Base-by-base conservation (phyloP, 306 rosid genomes). In the Castanospermum australe region DNA sequence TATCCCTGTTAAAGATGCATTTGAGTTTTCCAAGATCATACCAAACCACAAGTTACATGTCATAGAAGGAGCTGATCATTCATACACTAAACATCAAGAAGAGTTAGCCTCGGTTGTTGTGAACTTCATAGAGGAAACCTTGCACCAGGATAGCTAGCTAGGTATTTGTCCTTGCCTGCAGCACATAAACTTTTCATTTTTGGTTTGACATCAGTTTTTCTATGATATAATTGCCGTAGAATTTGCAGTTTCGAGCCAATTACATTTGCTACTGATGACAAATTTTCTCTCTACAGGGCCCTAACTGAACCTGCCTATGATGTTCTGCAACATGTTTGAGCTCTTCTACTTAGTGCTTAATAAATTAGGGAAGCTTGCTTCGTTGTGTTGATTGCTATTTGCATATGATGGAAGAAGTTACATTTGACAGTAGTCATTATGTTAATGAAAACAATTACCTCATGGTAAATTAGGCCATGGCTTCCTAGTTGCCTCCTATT, bases 41-140 rank as follows among this genome's bases (percentile, higher is more conserved):
- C 93, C 94, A 13, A 88, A 92, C 72, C 98, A 92, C 90, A 84
- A 86, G 81, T 63, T 92, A 78, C 92, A 54, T 50, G 72, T 84
- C 50, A 62, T 92, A 28, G 90, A 82, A 86, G 94, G 93, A 71
- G 97, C 93, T 47, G 76, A 89, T 81, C 97, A 92, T 84, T 2
- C 80, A 14, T 92, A 77, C 92, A 84, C 88, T 52, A 7, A 78
- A 5, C 90, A 89, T 76, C 93, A 86, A 85, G 79, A 82, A 17
- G 91, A 89, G 63, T 66, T 94, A 44, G 85, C 86, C 65, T 83
- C 90, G 1, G 52, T 70, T 39, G 94, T 88, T 24, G 72, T 89
- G 55, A 84, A 84, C 65, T 91, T 89, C 83, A 83, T 91, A 11
- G 84, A 83, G 85, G 84, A 85, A 84, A 51, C 78, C 67, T 55